A percentile compares a stretch with the other conserved stretches of the same genome.
phyloP scores from a whole-genome alignment of 352 stramenopile genomes.

The Phytophthora melonis region DNA sequence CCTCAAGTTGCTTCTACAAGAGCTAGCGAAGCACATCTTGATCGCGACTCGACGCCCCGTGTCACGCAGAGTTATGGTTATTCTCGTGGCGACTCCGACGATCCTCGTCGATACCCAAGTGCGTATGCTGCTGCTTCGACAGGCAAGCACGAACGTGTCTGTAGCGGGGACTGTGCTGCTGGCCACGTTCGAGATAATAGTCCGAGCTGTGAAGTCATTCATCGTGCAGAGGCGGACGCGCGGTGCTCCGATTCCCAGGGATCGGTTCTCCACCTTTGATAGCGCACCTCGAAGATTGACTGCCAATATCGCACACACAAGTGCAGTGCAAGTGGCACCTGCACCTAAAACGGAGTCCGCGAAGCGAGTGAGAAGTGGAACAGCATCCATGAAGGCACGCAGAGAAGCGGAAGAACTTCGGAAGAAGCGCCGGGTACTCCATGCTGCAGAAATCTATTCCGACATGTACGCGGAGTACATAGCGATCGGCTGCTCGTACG shows the following conservation, averaged over 20 bases:
- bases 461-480: not conserved
- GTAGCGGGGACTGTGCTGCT: constrained; percentile 30
- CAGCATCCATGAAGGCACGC: not conserved
- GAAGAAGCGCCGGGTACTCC: not conserved
- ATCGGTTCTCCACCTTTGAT: not conserved
- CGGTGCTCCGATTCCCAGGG: not conserved
- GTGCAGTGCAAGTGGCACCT: not conserved
- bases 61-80: constrained; percentile 17
- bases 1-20: constrained; percentile 23
- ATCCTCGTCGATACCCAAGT: constrained; percentile 52
- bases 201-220: constrained; percentile 29
- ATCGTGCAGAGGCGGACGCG: constrained; percentile 19
- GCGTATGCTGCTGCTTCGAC: constrained; percentile 40
- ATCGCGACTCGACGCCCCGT: constrained; percentile 1
- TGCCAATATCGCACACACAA: not conserved
- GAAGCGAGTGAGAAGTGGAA: not conserved
- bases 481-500: not conserved
- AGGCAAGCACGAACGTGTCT: constrained; percentile 20
- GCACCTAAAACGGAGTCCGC: not conserved
- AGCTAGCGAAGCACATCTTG: constrained; percentile 23
- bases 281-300: not conserved
- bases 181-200: constrained; percentile 28
- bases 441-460: not conserved
- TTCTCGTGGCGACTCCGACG: constrained; percentile 35
- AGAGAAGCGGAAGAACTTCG: not conserved